Conservation (phyloP, 805 yeast genomes). For the Starmera caribaea region DNA sequence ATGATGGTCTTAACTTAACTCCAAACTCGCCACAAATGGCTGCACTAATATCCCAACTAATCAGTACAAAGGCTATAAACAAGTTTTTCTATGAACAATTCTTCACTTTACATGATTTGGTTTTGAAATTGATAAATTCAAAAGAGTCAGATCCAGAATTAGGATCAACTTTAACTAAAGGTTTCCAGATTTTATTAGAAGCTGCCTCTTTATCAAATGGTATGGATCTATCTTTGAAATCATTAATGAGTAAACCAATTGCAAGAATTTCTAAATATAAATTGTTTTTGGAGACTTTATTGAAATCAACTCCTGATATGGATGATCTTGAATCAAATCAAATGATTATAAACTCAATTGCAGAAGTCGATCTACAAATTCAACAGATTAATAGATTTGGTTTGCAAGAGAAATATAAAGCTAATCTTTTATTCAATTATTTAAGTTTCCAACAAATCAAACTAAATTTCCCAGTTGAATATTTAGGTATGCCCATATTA, state of each 20-base stretch:
- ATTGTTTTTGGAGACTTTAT: constrained; percentile 35
- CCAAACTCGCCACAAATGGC: constrained; percentile 14
- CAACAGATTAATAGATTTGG: constrained; percentile 22
- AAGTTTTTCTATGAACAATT: constrained; percentile 25
- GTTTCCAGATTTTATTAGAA: constrained; percentile 29
- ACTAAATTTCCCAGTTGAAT: constrained; percentile 28
- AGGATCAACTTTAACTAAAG: constrained; percentile 15
- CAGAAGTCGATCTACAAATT: constrained; percentile 15
- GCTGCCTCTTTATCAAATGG: constrained; percentile 25
- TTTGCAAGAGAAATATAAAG: constrained; percentile 12
- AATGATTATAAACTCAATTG: constrained; percentile 9
- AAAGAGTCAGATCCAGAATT: constrained; percentile 16
- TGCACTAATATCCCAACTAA: constrained; percentile 14
- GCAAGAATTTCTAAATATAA: constrained; percentile 40
- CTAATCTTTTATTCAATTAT: constrained; percentile 8
- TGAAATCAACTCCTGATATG: constrained; percentile 19
- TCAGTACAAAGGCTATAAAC: constrained; percentile 16
- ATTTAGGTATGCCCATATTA: constrained; percentile 35
- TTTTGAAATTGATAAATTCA: constrained; percentile 23
- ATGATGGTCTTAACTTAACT: neutral
- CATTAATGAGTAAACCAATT: constrained; percentile 46
- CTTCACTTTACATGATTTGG: constrained; percentile 23
- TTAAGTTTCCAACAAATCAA: constrained; percentile 6
- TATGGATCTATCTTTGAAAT: constrained; percentile 42
- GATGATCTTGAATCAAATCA: constrained; percentile 9